Evolutionary conservation across 108 stramenopile species (phyloP).

Genomic region (Poteriospumella lacustris): DNA sequence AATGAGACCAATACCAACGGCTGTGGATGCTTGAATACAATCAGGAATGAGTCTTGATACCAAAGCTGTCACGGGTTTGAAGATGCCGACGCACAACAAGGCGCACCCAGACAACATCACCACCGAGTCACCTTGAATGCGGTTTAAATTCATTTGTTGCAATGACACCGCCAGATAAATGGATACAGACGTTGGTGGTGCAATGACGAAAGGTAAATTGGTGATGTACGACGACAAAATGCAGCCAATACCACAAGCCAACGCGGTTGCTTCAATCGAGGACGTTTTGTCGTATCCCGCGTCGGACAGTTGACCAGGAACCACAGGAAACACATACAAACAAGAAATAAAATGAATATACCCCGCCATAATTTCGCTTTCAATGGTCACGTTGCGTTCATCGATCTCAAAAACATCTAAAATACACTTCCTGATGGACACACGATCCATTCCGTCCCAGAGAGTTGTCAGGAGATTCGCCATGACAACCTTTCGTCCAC

Average conservation of each 20-base stretch:
- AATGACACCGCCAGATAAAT: constrained; percentile 14
- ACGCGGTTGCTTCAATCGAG: not conserved
- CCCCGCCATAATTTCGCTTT: not conserved
- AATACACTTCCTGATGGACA: too few species aligned
- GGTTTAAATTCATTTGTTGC: not conserved
- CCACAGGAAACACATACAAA: constrained; percentile 13
- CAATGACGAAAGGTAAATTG: constrained; percentile 22
- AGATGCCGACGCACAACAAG: not conserved
- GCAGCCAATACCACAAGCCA: not conserved
- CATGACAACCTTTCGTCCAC: too few species aligned
- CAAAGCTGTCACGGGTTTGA: not conserved
- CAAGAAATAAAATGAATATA: constrained; percentile 29
- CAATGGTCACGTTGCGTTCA: not conserved
- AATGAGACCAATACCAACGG: constrained; percentile 17
- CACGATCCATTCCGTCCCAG: too few species aligned
- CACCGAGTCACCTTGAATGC: not conserved
- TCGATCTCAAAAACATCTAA: not conserved
- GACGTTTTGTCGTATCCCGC: constrained; percentile 23
- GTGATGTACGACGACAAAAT: not conserved
- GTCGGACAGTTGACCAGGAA: not conserved
- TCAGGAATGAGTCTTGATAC: constrained; percentile 5
- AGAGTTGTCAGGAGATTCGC: too few species aligned
- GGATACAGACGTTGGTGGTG: constrained; percentile 18
- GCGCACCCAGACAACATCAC: not conserved
- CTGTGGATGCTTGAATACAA: constrained; percentile 27